phyloP scores from a whole-genome alignment of 2,329 filamentous ascomycete genomes.

The Cordyceps farinosa region DNA sequence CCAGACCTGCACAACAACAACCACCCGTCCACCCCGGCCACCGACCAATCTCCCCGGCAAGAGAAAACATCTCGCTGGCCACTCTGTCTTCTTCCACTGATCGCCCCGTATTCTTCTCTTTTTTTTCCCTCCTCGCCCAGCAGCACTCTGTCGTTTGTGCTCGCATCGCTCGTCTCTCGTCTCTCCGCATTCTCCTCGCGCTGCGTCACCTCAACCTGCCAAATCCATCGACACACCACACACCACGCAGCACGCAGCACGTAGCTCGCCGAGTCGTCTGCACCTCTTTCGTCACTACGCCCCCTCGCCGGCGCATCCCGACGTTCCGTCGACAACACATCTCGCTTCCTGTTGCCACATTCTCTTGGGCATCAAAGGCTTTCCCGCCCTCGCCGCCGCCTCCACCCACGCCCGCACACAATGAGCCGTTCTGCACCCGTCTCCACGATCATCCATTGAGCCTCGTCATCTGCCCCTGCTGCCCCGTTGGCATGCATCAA shows the following conservation, averaged over 20 bases:
- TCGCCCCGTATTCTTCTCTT: neutral
- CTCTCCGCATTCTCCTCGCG: neutral
- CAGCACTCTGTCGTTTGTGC: neutral
- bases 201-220: conserved; percentile 3
- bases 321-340: conserved; percentile 3
- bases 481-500: conserved; percentile 25
- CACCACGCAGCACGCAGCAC: neutral
- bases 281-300: conserved; percentile 9
- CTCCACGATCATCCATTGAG: conserved; percentile 21
- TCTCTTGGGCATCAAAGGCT: conserved; percentile 19
- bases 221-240: conserved; percentile 4
- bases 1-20: neutral
- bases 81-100: neutral
- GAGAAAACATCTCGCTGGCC: neutral
- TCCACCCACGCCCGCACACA: conserved; percentile 33
- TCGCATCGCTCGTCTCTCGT: neutral
- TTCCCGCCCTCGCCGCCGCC: conserved; percentile 2
- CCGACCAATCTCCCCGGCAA: neutral
- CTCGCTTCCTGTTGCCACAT: conserved; percentile 13
- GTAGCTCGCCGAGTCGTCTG: neutral
- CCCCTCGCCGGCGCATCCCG: conserved; percentile 3
- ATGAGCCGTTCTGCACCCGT: conserved; percentile 32
- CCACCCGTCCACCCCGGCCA: neutral
- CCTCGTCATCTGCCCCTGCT: conserved; percentile 24
- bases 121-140: neutral